Evolutionary conservation across 495 filamentous ascomycete species (phyloP).

Genomic region (Lasiosphaeria miniovina): DNA sequence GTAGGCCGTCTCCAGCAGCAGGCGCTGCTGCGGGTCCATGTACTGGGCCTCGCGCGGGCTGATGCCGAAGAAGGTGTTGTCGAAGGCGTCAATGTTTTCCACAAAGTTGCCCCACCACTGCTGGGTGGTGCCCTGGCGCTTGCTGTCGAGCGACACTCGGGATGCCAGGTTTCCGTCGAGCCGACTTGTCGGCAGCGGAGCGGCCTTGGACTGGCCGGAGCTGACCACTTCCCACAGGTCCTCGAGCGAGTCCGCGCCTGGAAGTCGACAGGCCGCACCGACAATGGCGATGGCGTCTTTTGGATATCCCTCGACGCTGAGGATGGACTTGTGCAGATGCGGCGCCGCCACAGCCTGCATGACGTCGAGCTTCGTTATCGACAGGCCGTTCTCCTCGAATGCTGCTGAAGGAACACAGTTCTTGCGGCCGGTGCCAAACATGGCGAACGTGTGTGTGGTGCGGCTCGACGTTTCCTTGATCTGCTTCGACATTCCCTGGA

Average conservation of each 20-base stretch:
- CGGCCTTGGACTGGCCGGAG: neutral
- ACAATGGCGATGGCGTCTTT: conserved; percentile 43
- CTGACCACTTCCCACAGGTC: conserved; percentile 41
- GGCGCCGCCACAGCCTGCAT: too few relatives aligned
- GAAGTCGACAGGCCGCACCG: conserved; percentile 54
- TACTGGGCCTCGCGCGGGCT: conserved; percentile 44
- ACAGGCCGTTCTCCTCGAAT: too few relatives aligned
- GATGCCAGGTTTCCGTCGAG: conserved; percentile 59
- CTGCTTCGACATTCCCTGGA: conserved; percentile 25
- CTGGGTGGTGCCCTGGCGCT: conserved; percentile 38
- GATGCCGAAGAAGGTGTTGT: conserved; percentile 54
- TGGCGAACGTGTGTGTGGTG: conserved; percentile 22
- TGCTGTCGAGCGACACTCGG: conserved; percentile 59
- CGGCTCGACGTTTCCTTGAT: conserved; percentile 14
- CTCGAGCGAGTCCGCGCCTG: conserved; percentile 41
- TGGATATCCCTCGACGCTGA: conserved; percentile 8
- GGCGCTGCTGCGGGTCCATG: conserved; percentile 53
- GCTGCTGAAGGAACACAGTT: too few relatives aligned
- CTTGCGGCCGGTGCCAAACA: conserved; percentile 1
- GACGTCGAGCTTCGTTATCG: too few relatives aligned
- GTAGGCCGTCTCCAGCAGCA: conserved; percentile 48
- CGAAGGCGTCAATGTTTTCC: conserved; percentile 32
- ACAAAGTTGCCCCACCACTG: conserved; percentile 32
- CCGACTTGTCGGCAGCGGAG: conserved; percentile 50
- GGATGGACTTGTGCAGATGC: too few relatives aligned